Evolutionary conservation across 139 green algal genomes (phyloP), one percentile per base, ranked within the genome.

Genomic region (Auxenochlorella protothecoides): DNA sequence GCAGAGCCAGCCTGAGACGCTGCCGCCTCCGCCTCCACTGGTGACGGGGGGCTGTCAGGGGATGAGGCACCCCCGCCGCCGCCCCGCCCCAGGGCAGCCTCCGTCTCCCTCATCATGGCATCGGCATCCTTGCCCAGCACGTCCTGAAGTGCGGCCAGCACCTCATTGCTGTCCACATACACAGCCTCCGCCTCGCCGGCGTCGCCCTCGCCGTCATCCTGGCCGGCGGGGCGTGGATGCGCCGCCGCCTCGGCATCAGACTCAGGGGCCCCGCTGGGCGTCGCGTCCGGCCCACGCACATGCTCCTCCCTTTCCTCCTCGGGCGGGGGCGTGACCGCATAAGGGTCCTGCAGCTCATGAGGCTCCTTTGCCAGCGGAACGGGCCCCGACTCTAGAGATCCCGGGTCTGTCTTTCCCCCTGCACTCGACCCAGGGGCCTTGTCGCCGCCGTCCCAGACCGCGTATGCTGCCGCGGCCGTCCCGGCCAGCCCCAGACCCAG

Each of bases 91-190:
- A 13, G 6, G 27, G 27, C 27, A 44, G 44, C 71, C 16, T 73
- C 63, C 62, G 65, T 15, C 5, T 72, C 72, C 12, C 16, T 14
- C 60, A 81, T 44, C 66, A 78, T 56, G 59, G 54, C 60, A 6
- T 68, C 55, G 14, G 66, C 73, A 12, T 74, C 66, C 71, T 80
- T 75, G 66, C 59, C 72, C 44, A 80, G 60, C 27, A 81, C 73
- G 52, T 77, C 72, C 53, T 81, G 73, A 15, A 81, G 66, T 11
- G 68, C 57, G 11, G 55, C 72, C 60, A 81, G 61, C 16, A 81
- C 73, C 56, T 81, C 54, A 55, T 27, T 57, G 60, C 59, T 79
- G 55, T 83, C 76, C 11, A 80, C 66, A 53, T 65, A 63, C 60
- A 66, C 64, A 10, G 67, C 66, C 9, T 14, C 16, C 54, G 69